Base-by-base conservation (phyloP, 768 basidiomycete species). In the Macrolepiota dolichaula region DNA sequence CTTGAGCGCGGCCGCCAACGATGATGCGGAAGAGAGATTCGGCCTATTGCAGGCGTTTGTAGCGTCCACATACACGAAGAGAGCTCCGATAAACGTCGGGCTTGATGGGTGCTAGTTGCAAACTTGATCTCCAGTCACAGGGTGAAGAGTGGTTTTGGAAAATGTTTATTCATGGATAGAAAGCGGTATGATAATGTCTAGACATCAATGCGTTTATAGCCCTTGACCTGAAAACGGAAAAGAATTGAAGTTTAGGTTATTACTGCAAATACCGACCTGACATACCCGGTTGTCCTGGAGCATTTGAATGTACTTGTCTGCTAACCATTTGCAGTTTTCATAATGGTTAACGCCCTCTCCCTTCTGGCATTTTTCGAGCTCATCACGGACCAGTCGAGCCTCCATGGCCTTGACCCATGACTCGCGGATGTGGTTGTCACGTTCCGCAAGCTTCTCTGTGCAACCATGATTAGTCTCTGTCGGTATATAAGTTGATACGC, bases 371-470 rank as follows among this genome's bases (percentile, higher is more conserved):
- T 92, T 94, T 60, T 85, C 81, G 57, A 98, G 84, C 73, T 96
- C 92, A 61, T 92, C 89, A 63, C 87, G 86, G 51, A 97, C 93
- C 61, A 98, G 79, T 51, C 91, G 86, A 35, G 87, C 85, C 74
- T 97, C 95, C 94, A 98, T 96, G 22, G 92, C 88, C 66, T 87
- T 89, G 35, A 97, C 84, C 96, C 96, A 98, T 54, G 92, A 91
- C 77, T 98, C 95, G 55, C 91, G 86, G 70, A 98, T 79, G 73
- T 84, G 78, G 50, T 84, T 76, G 63, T 96, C 94, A 42, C 91
- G 88, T 66, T 81, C 82, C 67, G 83, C 75, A 54, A 90, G 73
- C 71, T 82, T 85, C 17, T 81, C 91, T 92, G 57, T 22, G 17
- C 29, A 36, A 54, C 5, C 2, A 22, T 36, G 19, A 55, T 32